A percentile compares a stretch with the other conserved stretches of the same genome.
These are phyloP conservation scores for Diaporthe sp. DNA, from an alignment of 2,329 filamentous ascomycete genomes.

Conservation along the genomic window DNA sequence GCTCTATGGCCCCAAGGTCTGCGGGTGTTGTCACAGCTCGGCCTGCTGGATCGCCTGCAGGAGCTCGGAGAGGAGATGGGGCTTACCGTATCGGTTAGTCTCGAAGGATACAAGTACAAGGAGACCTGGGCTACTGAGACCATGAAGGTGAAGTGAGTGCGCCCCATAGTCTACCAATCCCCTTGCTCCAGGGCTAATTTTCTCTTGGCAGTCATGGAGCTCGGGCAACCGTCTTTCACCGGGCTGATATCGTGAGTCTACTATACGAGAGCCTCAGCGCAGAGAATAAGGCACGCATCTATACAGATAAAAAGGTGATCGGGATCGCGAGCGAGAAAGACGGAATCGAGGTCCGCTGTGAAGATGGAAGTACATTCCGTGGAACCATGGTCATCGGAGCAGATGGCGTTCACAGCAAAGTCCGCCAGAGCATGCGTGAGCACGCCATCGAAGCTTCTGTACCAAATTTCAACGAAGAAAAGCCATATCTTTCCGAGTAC, in stretches of 20 bases:
- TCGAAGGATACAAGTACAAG: neutral
- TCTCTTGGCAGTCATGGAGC: neutral
- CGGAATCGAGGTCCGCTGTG: neutral
- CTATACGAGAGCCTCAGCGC: conserved; percentile 18
- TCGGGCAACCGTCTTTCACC: conserved; percentile 11
- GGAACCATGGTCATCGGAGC: conserved; percentile 53
- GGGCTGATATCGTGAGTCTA: conserved; percentile 15
- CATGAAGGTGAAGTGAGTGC: neutral
- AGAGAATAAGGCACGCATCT: neutral
- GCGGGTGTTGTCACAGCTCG: conserved; percentile 48
- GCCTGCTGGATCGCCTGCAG: conserved; percentile 43
- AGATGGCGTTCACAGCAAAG: conserved; percentile 55
- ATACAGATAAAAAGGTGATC: conserved; percentile 1
- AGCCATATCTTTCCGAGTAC: conserved; percentile 46
- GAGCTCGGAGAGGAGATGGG: conserved; percentile 15
- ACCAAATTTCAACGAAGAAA: conserved; percentile 37
- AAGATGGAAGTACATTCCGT: conserved; percentile 36
- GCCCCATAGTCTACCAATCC: accelerated
- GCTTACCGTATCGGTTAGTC: neutral
- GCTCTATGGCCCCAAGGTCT: conserved; percentile 43
- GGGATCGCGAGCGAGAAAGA: neutral
- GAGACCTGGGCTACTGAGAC: neutral
- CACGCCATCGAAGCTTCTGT: conserved; percentile 38
- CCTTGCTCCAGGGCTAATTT: neutral
- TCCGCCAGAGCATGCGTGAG: conserved; percentile 47